Evolutionary conservation across 2,329 filamentous ascomycete species (phyloP), one percentile per base, ranked within the genome.

Genomic region (Scytalidium lignicola): DNA sequence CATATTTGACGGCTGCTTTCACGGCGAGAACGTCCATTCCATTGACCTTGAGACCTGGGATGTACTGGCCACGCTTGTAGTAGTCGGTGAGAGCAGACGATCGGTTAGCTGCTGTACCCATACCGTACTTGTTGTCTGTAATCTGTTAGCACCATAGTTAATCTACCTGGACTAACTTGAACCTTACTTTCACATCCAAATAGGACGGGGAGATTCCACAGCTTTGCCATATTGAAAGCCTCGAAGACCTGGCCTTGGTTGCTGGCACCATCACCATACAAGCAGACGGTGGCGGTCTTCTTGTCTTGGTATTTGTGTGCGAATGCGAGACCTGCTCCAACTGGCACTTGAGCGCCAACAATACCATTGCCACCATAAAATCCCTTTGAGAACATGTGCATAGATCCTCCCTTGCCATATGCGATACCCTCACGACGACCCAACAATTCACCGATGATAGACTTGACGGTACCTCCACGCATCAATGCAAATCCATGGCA

Each of bases 21-120:
- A 96, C 92, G 57, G 93, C 92, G 55, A 99, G 87, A 63, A 96
- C 90, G 69, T 99, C 93, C 93, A 99, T 99, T 67, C 90, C 93
- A 76, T 99, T 99, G 72, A 99, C 90, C 83, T 99, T 99, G 64
- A 99, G 83, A 76, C 93, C 93, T 51, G 93, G 92, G 61, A 99
- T 99, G 80, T 97, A 99, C 77, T 99, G 93, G 60, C 93, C 93
- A 75, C 93, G 92, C 86, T 97, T 97, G 84, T 99, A 97, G 85
- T 99, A 99, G 73, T 99, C 93, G 71, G 93, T 97, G 68, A 96
- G 76, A 63, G 93, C 93, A 53, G 93, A 92, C 54, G 93, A 91
- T 65, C 93, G 90, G 73, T 86, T 86, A 60, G 93, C 92, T 54
- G 93, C 88, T 56, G 93, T 99, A 75, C 93, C 93, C 93, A 99